Base-by-base conservation (phyloP, 2,329 filamentous ascomycete genomes). In the Diaporthe longicolla region DNA sequence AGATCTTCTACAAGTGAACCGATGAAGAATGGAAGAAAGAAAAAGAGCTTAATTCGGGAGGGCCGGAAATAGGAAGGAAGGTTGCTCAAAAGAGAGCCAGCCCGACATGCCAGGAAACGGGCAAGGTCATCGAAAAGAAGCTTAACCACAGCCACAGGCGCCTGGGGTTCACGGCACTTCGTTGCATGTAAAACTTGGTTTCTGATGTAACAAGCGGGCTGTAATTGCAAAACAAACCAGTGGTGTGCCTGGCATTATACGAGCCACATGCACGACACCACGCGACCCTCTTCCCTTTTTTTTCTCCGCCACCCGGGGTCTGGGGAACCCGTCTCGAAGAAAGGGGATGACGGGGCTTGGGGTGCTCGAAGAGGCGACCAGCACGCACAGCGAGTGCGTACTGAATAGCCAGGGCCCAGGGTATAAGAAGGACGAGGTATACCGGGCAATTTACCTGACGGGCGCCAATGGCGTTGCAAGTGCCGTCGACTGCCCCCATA, bases 391-490 rank as follows among this genome's bases (percentile, higher is more conserved):
- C 37, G 37, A 40, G 37, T 40, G 11, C 13, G 35, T 40, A 13
- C 37, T 40, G 37, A 13, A 11, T 11, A 40, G 7, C 37, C 21
- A 17, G 21, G 45, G 11, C 15, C 15, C 57, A 2, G 43, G 45
- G 11, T 52, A 66, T 66, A 54, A 52, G 13, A 66, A 15, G 63
- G 63, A n/a, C 45, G 29, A 26, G 5, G 63, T 52, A 66, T 54
- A 66, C 7, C 37, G 43, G 43, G 63, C 21, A 66, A 66, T 66
- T 37, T 66, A 66, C 63, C 32, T 66, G 63, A 66, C 63, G 63
- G 63, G 45, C 63, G 63, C 63, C 63, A 66, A 66, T 66, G 63
- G 45, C 48, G 63, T 52, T 48, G 45, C 63, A 66, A 66, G 63
- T 66, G 61, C 61, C 61, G 61, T 35, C 21, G 24, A 19, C 45